Base-by-base conservation (phyloP, 768 basidiomycete genomes). In the Steccherinum ochraceum region DNA sequence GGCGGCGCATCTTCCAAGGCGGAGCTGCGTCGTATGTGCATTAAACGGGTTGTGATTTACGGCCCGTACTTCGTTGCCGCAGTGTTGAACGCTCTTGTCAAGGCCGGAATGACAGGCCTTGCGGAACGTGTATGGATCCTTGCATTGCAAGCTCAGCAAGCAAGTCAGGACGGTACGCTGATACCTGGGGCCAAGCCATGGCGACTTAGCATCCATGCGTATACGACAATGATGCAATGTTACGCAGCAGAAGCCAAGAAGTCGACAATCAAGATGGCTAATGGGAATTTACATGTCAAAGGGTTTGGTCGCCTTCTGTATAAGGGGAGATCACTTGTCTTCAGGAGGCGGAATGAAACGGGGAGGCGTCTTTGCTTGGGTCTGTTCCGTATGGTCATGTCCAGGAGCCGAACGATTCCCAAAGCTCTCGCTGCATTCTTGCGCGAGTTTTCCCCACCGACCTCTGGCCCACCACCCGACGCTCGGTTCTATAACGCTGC, bases 401-500 rank as follows among this genome's bases (percentile, higher is more conserved):
- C 58, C 12, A 58, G 62, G 11, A 56, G 56, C 10, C 45, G 52
- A 19, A 20, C 52, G 12, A 35, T 62, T n/a, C 45, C 52, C n/a
- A 39, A 48, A 16, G 40, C 58, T 18, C 39, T 59, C 10, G 24
- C 40, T 7, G 45, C 45, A 30, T 47, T 69, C 12, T 63, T 60
- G 19, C 39, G 60, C 48, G 21, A 56, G 41, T 42, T 51, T 69
- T 27, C 58, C 70, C 48, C 39, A 45, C 25, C 20, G 54, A 13
- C 16, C 20, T 10, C 16, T 1, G n/a, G n/a, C 53, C 77, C 77
- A 5, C 53, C 53, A 21, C 76, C 79, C 0, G 86, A 89, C 56
- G 77, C 74, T n/a, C 72, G 77, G 42, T 86, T 86, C 61, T 87
- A 82, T 67, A 86, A 85, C 49, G 80, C 80, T 1, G 69, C 79